Conservation (phyloP, 169 alveolate species). For the Cardiosporidium cionae region DNA sequence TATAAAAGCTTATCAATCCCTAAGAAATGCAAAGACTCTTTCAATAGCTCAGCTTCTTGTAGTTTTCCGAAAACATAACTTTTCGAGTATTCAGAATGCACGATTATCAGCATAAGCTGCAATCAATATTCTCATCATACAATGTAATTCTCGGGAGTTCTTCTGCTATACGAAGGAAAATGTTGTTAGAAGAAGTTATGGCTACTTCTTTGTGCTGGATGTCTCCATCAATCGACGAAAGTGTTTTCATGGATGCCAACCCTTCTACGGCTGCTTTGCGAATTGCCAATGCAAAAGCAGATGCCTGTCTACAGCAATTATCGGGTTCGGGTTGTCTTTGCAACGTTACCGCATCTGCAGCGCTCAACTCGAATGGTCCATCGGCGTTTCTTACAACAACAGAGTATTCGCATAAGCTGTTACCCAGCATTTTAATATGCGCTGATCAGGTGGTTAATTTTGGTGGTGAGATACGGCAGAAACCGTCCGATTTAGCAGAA, state of each 20-base stretch:
- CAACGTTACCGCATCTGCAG: background rate
- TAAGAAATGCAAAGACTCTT: background rate
- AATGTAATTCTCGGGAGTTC: background rate
- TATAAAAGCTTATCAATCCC: background rate
- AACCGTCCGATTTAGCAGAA: slow-evolving; percentile 1
- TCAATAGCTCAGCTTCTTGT: background rate
- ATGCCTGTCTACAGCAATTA: background rate
- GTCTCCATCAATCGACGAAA: background rate
- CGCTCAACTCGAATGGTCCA: background rate
- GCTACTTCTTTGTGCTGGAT: background rate
- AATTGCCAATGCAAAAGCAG: background rate
- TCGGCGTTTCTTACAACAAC: background rate
- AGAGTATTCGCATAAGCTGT: background rate
- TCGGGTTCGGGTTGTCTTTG: too few relatives aligned
- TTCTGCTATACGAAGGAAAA: background rate
- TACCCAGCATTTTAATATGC: background rate
- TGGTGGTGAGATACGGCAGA: background rate
- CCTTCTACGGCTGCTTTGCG: background rate
- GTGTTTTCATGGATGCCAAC: background rate
- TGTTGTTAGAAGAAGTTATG: background rate
- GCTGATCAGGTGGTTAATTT: slow-evolving; percentile 8
- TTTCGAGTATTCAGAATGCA: background rate
- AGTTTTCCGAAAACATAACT: background rate
- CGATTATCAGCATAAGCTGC: background rate
- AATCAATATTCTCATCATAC: background rate